Evolutionary conservation across 495 filamentous ascomycete genomes (phyloP).

Genomic region (Darksidea phi): DNA sequence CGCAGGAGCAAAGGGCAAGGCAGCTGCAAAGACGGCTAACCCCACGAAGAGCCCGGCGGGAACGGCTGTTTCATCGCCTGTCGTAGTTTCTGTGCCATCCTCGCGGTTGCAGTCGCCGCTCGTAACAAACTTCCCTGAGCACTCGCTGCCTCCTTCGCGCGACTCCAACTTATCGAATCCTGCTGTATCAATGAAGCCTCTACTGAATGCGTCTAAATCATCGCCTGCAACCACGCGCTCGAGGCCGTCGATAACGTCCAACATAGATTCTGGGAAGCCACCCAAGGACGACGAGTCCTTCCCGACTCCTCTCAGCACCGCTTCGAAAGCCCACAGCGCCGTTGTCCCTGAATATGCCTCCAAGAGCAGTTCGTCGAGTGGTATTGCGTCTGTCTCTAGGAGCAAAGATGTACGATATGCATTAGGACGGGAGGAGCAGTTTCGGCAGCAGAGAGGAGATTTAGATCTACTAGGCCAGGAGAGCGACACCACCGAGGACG

Average conservation of each 20-base stretch:
- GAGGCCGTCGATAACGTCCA: constrained; percentile 16
- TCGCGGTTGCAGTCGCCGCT: constrained; percentile 37
- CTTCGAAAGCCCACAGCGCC: constrained; percentile 1
- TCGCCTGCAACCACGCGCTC: constrained; percentile 21
- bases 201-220: constrained; percentile 24
- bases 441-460: constrained; percentile 16
- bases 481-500: constrained; percentile 37
- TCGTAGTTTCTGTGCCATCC: constrained; percentile 32
- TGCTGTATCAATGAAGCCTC: constrained; percentile 17
- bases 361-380: neutral
- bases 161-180: constrained; percentile 28
- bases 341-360: neutral
- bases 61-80: constrained; percentile 36
- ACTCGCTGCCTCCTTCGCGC: constrained; percentile 23
- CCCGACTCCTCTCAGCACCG: constrained; percentile 10
- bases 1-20: constrained; percentile 32
- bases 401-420: constrained; percentile 4
- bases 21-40: neutral
- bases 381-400: neutral
- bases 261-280: constrained; percentile 7
- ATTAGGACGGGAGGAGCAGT: constrained; percentile 15
- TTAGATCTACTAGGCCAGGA: constrained; percentile 24
- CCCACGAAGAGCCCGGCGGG: constrained; percentile 26
- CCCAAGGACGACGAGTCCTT: constrained; percentile 10
- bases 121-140: constrained; percentile 29